Percentiles rank a stretch among this genome's conserved stretches.
These are phyloP conservation scores for Basidioascus undulatus DNA, from an alignment of 768 basidiomycete species.

Conservation along the genomic window DNA sequence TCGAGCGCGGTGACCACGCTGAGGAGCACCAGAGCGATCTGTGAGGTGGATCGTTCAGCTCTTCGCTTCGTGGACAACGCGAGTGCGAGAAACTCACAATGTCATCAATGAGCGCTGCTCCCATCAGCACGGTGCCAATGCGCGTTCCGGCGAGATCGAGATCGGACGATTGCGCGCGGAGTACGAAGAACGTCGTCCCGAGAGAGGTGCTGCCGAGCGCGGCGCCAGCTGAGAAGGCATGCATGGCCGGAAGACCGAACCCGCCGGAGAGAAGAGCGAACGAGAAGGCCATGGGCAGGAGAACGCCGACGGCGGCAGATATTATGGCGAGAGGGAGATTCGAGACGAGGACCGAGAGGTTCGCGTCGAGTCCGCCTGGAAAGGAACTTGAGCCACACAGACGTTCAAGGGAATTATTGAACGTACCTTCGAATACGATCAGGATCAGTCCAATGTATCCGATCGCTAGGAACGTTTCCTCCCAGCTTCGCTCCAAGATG, in stretches of 20 bases:
- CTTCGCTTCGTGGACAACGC: conserved; percentile 23
- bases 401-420: neutral
- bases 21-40: too few species aligned
- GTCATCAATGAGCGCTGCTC: conserved; percentile 42
- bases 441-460: conserved; percentile 28
- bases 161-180: conserved; percentile 16
- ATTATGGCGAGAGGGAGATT: conserved; percentile 27
- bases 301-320: conserved; percentile 19
- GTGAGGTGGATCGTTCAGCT: too few species aligned
- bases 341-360: conserved; percentile 24
- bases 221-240: conserved; percentile 37
- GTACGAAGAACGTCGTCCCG: conserved; percentile 39
- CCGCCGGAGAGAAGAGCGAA: conserved; percentile 22
- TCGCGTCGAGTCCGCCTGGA: conserved; percentile 31
- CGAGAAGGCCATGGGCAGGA: conserved; percentile 28
- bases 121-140: conserved; percentile 33
- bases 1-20: too few species aligned
- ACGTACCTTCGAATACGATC: conserved; percentile 27
- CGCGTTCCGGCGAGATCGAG: conserved; percentile 26
- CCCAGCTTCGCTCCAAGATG: conserved; percentile 21
- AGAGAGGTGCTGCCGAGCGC: conserved; percentile 38
- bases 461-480: conserved; percentile 25
- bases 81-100: conserved; percentile 36
- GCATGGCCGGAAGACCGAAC: conserved; percentile 18
- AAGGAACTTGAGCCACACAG: neutral